Evolutionary conservation across 495 filamentous ascomycete genomes (phyloP).

Genomic region (Penicillium taxi): DNA sequence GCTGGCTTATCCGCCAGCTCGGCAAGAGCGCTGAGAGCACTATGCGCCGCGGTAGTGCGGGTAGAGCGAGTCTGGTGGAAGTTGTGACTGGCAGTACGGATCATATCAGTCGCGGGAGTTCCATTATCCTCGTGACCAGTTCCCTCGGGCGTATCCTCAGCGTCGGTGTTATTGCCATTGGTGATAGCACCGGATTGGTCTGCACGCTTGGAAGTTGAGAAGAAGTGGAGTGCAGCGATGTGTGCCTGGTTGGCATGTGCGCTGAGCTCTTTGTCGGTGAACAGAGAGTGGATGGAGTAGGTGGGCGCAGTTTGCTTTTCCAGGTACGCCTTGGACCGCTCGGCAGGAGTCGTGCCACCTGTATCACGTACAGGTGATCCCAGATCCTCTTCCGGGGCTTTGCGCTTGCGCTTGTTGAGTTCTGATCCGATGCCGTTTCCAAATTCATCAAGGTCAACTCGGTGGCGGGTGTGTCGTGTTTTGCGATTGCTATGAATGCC

Average conservation of each 20-base stretch:
- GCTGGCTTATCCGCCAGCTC: slow-evolving; percentile 56
- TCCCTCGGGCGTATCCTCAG: slow-evolving; percentile 37
- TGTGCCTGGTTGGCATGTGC: slow-evolving; percentile 66
- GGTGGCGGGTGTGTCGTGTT: slow-evolving; percentile 73
- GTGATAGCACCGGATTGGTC: slow-evolving; percentile 36
- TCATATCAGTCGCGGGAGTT: slow-evolving; percentile 58
- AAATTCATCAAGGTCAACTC: slow-evolving; percentile 72
- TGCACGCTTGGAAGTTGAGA: slow-evolving; percentile 44
- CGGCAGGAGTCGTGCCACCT: slow-evolving; percentile 41
- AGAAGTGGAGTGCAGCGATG: slow-evolving; percentile 53
- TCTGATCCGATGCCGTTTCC: slow-evolving; percentile 51
- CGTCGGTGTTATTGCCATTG: slow-evolving; percentile 40
- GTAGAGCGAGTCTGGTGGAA: slow-evolving; percentile 66
- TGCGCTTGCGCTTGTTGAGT: slow-evolving; percentile 72
- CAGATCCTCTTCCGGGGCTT: slow-evolving; percentile 59
- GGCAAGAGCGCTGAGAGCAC: slow-evolving; percentile 52
- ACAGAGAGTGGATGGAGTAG: slow-evolving; percentile 82
- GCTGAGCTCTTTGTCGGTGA: slow-evolving; percentile 86
- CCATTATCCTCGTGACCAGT: slow-evolving; percentile 48
- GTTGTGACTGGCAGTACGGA: slow-evolving; percentile 56
- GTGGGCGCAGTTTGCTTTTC: slow-evolving; percentile 40
- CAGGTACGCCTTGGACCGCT: slow-evolving; percentile 34
- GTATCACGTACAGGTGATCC: slow-evolving; percentile 58
- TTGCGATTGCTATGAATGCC: slow-evolving; percentile 73
- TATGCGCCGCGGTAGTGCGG: slow-evolving; percentile 45